These are phyloP conservation scores for Penicillium sp. DNA, from an alignment of 2,329 filamentous ascomycete species.

Conservation along the genomic window DNA sequence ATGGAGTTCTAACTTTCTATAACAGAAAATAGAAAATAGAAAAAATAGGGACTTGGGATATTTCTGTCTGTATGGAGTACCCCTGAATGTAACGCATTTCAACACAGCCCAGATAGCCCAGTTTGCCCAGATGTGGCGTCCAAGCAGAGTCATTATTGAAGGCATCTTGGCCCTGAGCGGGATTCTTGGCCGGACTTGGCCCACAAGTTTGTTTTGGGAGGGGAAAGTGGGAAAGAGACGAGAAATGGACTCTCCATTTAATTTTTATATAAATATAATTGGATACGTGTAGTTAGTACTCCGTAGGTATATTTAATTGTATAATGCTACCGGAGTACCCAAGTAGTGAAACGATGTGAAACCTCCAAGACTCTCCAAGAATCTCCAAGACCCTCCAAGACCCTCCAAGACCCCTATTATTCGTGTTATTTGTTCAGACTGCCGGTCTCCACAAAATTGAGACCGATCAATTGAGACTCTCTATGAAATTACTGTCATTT, in stretches of 20 bases:
- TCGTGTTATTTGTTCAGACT: constrained; percentile 1
- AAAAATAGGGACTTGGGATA: background rate
- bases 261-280: too few species aligned
- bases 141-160: background rate
- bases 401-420: background rate
- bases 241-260: background rate
- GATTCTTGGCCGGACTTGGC: background rate
- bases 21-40: too few species aligned
- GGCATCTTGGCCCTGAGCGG: background rate
- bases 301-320: background rate
- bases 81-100: background rate
- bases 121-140: background rate
- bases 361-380: background rate
- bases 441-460: background rate
- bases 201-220: background rate
- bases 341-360: background rate
- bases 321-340: background rate
- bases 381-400: too few species aligned
- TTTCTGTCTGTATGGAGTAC: background rate
- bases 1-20: background rate
- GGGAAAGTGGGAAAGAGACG: background rate
- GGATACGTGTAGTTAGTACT: too few species aligned
- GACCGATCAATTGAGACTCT: background rate
- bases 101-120: background rate
- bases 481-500: background rate